Percentiles rank a stretch among this genome's conserved stretches.
phyloP scores from a whole-genome alignment of 306 rosid species.

The Pyrus bretschneideri region DNA sequence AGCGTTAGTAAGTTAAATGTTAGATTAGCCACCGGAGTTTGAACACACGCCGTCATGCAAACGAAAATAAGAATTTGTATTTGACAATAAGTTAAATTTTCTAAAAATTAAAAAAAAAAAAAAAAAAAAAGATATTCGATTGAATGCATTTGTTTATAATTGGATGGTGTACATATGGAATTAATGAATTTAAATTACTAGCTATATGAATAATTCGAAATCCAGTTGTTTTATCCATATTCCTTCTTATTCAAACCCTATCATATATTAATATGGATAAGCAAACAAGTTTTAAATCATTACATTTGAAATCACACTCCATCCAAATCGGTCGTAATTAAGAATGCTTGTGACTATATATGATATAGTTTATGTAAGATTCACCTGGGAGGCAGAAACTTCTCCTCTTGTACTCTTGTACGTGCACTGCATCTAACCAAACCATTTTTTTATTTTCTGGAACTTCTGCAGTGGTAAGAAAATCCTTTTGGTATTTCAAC shows the following conservation, averaged over 20 bases:
- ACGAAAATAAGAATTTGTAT: background rate
- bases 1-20: too few relatives aligned
- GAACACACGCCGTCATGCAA: too few relatives aligned
- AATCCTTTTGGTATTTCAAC: background rate
- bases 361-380: background rate
- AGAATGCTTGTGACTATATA: background rate
- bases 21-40: too few relatives aligned
- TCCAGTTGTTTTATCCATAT: background rate
- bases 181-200: background rate
- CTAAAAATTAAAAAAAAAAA: too few relatives aligned
- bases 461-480: background rate
- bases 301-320: background rate
- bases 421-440: background rate
- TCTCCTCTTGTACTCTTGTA: background rate
- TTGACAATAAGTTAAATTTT: background rate
- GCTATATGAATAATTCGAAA: background rate
- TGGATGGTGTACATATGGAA: background rate
- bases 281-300: background rate
- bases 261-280: background rate
- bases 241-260: background rate
- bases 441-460: background rate
- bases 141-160: background rate
- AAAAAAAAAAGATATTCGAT: too few relatives aligned
- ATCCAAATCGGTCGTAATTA: background rate
- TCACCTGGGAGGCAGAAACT: background rate